Conservation (phyloP, 768 basidiomycete species). For the Lactifluus rugatus region DNA sequence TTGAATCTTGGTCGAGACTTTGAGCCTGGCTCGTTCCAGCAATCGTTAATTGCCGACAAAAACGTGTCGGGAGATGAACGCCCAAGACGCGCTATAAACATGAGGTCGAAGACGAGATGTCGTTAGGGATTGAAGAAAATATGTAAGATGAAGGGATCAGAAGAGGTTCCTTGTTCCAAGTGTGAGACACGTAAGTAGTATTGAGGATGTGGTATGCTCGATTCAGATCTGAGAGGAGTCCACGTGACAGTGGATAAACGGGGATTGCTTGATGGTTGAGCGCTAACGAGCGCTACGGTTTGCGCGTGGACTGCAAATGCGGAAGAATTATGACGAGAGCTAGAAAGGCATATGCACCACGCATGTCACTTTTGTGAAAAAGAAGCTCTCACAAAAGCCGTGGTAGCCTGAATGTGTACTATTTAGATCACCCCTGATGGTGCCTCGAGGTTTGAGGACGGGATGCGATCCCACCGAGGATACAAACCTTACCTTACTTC, state of each 20-base stretch:
- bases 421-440: constrained; percentile 18
- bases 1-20: constrained; percentile 1
- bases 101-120: constrained; percentile 16
- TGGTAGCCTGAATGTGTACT: constrained; percentile 12
- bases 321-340: constrained; percentile 4
- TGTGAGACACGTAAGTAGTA: neutral
- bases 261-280: too few species aligned
- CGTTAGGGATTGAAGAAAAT: neutral
- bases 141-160: neutral
- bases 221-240: neutral
- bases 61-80: constrained; percentile 11
- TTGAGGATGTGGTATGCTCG: neutral
- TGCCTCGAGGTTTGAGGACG: constrained; percentile 9
- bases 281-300: neutral
- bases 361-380: constrained; percentile 11
- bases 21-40: constrained; percentile 6
- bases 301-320: neutral
- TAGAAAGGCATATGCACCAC: constrained; percentile 11
- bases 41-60: constrained; percentile 12
- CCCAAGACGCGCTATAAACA: constrained; percentile 7
- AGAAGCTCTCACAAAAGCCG: constrained; percentile 4
- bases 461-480: constrained; percentile 3
- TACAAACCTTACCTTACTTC: constrained; percentile 33
- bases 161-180: neutral
- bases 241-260: constrained; percentile 10